A percentile compares a stretch with the other conserved stretches of the same genome.
Evolutionary conservation across 1,139 yeast genomes (phyloP).

Genomic region (Arxiozyma bovina): DNA sequence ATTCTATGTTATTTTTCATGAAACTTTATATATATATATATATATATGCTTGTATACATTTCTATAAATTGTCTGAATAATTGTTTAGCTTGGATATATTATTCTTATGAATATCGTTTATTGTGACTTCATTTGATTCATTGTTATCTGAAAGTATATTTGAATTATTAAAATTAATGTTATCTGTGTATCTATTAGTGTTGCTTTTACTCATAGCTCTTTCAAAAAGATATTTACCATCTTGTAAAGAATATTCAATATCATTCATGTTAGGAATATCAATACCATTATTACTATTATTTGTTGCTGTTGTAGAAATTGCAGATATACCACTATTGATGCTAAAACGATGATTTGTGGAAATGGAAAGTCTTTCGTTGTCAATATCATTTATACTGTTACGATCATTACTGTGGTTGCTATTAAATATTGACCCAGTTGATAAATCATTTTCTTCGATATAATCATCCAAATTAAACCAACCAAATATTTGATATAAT

Average conservation of each 20-base stretch:
- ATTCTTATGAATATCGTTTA: background rate
- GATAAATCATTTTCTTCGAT: constrained; percentile 7
- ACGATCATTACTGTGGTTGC: background rate
- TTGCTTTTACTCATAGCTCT: constrained; percentile 14
- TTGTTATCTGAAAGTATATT: background rate
- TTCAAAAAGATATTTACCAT: constrained; percentile 28
- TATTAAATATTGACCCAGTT: background rate
- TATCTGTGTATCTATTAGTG: background rate
- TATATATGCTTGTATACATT: background rate
- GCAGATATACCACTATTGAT: background rate
- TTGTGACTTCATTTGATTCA: background rate
- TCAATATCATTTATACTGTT: background rate
- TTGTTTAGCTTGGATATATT: background rate
- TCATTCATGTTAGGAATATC: constrained; percentile 8
- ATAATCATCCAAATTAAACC: constrained; percentile 23
- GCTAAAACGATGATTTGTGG: background rate
- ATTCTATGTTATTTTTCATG: too few species aligned
- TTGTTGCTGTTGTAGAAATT: background rate
- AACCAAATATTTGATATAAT: constrained; percentile 29
- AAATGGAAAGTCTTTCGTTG: background rate
- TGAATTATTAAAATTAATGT: background rate
- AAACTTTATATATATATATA: background rate
- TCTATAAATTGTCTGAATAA: background rate
- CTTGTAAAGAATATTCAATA: constrained; percentile 29
- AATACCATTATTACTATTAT: constrained; percentile 19